Evolutionary conservation across 1,284 basidiomycete species (phyloP), one percentile per base, ranked within the genome.

Genomic region (Vanrija sp.): DNA sequence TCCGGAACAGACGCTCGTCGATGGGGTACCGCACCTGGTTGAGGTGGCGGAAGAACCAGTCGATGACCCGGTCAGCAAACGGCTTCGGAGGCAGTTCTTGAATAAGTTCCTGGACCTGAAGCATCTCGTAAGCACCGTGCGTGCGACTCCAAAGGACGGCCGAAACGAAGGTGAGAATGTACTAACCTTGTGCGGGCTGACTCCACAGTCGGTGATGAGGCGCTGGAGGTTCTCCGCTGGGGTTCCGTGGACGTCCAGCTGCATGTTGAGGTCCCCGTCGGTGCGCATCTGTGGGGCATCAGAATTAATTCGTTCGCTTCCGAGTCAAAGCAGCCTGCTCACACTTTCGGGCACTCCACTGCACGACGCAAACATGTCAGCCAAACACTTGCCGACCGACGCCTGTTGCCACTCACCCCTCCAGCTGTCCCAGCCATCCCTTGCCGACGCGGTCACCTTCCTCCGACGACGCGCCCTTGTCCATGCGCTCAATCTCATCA

Each of bases 1-100:
- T 61, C 47, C 91, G 82, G 73, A 96, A 96, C 52, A 89, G 85
- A 45, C 82, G 82, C 61, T 95, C 92, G 44, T 89, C 90, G 27
- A 96, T 83, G 25, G 92, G 92, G 73, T 95, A 93, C 38, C 92
- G 84, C n/a, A 91, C 91, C 82, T 89, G 91, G 70, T 96, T 96
- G 73, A 93, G 92, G 64, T 69, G 62, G n/a, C 49, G 53, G 54
- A 77, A 77, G 59, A 72, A 77, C 69, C 70, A 77, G 57, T 77
- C 71, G 39, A 77, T 68, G 10, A 77, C 81, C 27, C 83, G 82
- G 63, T 89, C 85, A 5, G 87, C 85, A 38, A 85, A 80, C 51
- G 83, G 79, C 54, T 83, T 83, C 2, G 87, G 85, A 23, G 91
- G 91, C 37, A 95, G 80, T 65, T 94, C 90, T 68, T 88, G 85